Conservation (phyloP, 2,329 filamentous ascomycete species). For the Myriangium duriaei region DNA sequence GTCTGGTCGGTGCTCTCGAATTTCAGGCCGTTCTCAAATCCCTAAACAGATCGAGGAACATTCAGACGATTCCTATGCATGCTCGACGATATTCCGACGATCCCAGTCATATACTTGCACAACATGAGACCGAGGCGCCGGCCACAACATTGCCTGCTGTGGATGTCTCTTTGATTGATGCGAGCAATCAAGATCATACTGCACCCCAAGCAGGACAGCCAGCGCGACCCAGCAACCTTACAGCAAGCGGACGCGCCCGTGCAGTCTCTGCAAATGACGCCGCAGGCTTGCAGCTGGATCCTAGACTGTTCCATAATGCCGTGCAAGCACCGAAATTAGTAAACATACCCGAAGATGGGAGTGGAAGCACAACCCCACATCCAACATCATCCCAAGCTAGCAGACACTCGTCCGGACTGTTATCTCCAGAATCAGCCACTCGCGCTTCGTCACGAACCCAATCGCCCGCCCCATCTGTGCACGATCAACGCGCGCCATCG, state of each 20-base stretch:
- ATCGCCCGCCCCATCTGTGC: background rate
- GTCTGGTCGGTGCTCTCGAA: slow-evolving; percentile 83
- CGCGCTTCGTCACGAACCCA: background rate
- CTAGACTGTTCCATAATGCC: slow-evolving; percentile 13
- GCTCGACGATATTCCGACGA: slow-evolving; percentile 59
- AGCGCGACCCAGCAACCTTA: slow-evolving; percentile 1
- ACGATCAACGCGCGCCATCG: background rate
- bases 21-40: slow-evolving; percentile 86
- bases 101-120: slow-evolving; percentile 32
- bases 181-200: background rate
- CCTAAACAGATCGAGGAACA: slow-evolving; percentile 67
- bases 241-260: slow-evolving; percentile 23
- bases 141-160: slow-evolving; percentile 35
- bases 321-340: slow-evolving; percentile 4
- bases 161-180: slow-evolving; percentile 25
- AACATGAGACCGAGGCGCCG: slow-evolving; percentile 36
- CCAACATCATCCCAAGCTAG: background rate
- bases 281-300: slow-evolving; percentile 33
- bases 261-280: slow-evolving; percentile 51
- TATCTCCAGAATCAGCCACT: background rate
- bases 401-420: background rate
- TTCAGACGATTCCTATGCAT: slow-evolving; percentile 56
- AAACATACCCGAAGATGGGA: slow-evolving; percentile 16
- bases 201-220: slow-evolving; percentile 5
- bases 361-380: slow-evolving; percentile 8